Evolutionary conservation across 306 rosid species (phyloP).

Genomic region (Cercis canadensis): DNA sequence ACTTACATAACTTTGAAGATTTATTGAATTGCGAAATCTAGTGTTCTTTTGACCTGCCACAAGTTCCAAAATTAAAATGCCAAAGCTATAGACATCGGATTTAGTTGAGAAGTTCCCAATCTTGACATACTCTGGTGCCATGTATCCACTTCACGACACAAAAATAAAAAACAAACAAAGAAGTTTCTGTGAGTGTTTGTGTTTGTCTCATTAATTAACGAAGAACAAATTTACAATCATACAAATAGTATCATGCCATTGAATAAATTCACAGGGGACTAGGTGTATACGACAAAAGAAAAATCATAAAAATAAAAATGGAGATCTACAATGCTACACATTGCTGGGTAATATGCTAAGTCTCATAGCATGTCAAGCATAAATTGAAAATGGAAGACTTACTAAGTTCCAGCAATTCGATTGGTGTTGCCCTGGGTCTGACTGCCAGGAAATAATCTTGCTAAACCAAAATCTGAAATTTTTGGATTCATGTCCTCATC

Average conservation of each 20-base stretch:
- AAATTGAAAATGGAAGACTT: neutral
- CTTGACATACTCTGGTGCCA: slow-evolving; percentile 38
- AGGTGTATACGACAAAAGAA: no score
- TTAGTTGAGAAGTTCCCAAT: slow-evolving; percentile 31
- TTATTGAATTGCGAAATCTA: slow-evolving; percentile 12
- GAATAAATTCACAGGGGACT: no score
- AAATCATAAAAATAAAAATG: no score
- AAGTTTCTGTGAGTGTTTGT: neutral
- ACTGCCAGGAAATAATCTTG: slow-evolving; percentile 38
- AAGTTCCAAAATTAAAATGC: slow-evolving; percentile 37
- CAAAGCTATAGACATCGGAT: slow-evolving; percentile 42
- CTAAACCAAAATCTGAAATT: slow-evolving; percentile 44
- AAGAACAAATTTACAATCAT: no score
- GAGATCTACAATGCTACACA: no score
- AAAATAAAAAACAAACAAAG: neutral
- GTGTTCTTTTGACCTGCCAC: slow-evolving; percentile 36
- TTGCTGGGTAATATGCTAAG: no score
- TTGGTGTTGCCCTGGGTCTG: slow-evolving; percentile 46
- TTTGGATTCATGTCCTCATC: slow-evolving; percentile 45
- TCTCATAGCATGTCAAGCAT: neutral
- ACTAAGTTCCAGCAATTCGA: slow-evolving; percentile 44
- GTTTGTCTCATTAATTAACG: neutral
- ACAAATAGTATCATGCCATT: no score
- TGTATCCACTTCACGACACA: slow-evolving; percentile 36
- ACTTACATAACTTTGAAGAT: slow-evolving; percentile 44